Evolutionary conservation across 345 rosid species (phyloP), one percentile per base, ranked within the genome.

Genomic region (Gossypium stocksii): DNA sequence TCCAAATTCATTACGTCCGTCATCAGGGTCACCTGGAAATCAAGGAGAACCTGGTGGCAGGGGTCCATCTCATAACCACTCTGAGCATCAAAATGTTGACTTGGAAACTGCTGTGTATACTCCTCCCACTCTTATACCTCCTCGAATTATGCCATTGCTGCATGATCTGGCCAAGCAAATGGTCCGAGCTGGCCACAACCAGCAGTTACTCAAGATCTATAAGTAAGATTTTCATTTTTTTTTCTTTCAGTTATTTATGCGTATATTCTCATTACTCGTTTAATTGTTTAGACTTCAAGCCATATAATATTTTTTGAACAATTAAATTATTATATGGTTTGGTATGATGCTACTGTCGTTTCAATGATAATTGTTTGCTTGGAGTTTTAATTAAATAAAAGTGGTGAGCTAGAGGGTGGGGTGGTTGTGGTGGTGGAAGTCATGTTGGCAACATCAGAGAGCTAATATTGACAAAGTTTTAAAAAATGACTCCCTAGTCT

Each of bases 111-210:
- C 89, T 77, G 76, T 81, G 68, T 93, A 88, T 77, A 91, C 90
- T 71, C 93, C 84, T 78, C 98, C 97, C 38, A 78, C 90, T 51
- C 94, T 95, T 76, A 88, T 95, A 79, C 98, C 98, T 34, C 89
- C 94, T 43, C 85, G 97, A 83, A 83, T 91, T 60, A 78, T 93
- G 81, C 98, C 98, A 59, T 86, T 95, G 77, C 82, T 93, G 85
- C 98, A 95, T 84, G 93, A 95, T 85, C 83, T 95, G 74, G 92
- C 98, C 48, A 84, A 78, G 74, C 98, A 93, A 85, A 93, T 95
- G 99, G 87, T 93, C 82, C 94, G 85, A 80, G 97, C 98, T 72
- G 97, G 98, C 52, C 88, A 90, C 78, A 92, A 90, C 53, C 97
- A 90, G 72, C 90, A 88, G 74, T 74, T 95, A 77, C 87, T 85